Conservation (phyloP, 2,329 filamentous ascomycete species). For the Calonectria crousiana region DNA sequence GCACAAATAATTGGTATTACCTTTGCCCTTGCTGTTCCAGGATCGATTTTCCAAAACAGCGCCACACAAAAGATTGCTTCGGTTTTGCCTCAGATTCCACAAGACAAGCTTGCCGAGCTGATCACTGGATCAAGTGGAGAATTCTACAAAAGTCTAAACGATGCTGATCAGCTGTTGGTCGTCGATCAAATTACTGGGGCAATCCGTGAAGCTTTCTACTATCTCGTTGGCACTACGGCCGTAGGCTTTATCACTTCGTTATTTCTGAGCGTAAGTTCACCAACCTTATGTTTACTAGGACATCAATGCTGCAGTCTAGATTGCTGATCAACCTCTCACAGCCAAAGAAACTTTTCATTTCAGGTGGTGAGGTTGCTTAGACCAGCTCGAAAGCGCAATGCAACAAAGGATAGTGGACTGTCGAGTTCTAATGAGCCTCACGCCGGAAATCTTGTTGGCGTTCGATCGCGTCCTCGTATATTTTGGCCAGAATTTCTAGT, state of each 20-base stretch:
- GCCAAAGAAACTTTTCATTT: not conserved
- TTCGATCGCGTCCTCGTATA: no score
- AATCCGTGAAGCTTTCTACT: not conserved
- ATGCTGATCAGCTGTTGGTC: not conserved
- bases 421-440: no score
- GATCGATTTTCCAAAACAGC: not conserved
- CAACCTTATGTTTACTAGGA: no score
- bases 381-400: no score
- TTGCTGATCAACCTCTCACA: not conserved
- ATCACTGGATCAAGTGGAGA: not conserved
- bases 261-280: not conserved
- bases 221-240: not conserved
- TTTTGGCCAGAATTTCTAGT: no score
- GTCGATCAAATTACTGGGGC: not conserved
- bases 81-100: not conserved
- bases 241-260: not conserved
- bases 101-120: not conserved
- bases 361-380: not conserved
- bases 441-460: no score
- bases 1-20: not conserved
- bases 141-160: not conserved
- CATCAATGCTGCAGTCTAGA: not conserved
- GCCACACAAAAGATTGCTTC: not conserved
- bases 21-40: not conserved
- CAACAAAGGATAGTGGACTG: no score